Conservation (phyloP, 2,329 filamentous ascomycete genomes). For the Alternaria brassicicola region DNA sequence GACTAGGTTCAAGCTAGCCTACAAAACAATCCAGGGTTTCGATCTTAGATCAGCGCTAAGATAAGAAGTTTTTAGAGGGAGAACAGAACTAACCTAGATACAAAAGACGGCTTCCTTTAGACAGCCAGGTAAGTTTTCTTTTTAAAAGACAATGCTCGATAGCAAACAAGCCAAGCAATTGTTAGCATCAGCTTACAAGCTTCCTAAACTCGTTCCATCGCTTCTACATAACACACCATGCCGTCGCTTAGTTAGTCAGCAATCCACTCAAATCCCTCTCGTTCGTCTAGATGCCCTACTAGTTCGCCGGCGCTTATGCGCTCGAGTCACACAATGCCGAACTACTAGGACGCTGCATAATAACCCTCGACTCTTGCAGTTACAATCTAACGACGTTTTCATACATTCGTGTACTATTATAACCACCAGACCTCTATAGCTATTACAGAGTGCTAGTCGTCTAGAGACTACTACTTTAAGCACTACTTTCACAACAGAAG, state of each 20-base stretch:
- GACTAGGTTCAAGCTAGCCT: conserved; percentile 53
- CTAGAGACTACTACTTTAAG: background rate
- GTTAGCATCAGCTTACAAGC: background rate
- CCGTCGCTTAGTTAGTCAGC: background rate
- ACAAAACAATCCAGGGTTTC: conserved; percentile 22
- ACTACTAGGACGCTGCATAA: background rate
- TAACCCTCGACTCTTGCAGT: background rate
- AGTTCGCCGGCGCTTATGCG: background rate
- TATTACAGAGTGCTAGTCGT: background rate
- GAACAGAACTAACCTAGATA: too few relatives aligned
- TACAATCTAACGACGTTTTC: background rate
- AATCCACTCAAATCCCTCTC: background rate
- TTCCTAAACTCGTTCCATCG: background rate
- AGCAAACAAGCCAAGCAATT: background rate
- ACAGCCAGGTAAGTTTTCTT: background rate
- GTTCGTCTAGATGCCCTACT: too few relatives aligned
- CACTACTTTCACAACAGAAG: background rate
- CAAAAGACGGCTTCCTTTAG: background rate
- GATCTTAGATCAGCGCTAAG: too few relatives aligned
- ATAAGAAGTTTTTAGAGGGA: too few relatives aligned
- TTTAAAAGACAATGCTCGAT: background rate
- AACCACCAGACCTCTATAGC: background rate
- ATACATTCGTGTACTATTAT: background rate
- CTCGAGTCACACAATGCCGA: background rate
- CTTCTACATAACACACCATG: background rate